Conservation (phyloP, 1,284 basidiomycete species). For the Ustilago hordei region DNA sequence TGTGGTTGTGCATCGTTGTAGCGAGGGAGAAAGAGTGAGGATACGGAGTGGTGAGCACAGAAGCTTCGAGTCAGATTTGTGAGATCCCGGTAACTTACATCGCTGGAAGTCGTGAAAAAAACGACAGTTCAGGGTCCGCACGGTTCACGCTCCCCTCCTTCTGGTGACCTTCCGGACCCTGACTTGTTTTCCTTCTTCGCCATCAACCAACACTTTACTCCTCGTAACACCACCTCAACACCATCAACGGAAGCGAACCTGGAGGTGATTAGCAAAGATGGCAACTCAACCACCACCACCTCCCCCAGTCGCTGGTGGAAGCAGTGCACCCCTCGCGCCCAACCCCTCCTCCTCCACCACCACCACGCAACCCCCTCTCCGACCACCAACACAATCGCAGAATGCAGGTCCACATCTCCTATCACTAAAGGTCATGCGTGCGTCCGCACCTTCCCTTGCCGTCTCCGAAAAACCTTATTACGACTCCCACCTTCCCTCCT, state of each 20-base stretch:
- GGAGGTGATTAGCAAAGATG: neutral
- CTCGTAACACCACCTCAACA: neutral
- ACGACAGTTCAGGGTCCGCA: constrained; percentile 7
- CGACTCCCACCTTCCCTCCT: constrained; percentile 7
- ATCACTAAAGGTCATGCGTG: constrained; percentile 62
- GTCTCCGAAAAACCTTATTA: constrained; percentile 44
- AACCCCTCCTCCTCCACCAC: constrained; percentile 2
- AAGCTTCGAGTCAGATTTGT: neutral
- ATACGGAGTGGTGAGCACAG: neutral
- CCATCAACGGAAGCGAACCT: neutral
- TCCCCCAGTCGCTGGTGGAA: neutral
- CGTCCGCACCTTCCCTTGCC: constrained; percentile 46
- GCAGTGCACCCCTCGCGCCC: neutral
- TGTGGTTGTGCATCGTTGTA: neutral
- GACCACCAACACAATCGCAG: constrained; percentile 2
- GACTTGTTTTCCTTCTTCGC: neutral
- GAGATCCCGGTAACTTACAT: neutral
- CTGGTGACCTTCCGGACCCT: neutral
- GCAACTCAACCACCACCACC: neutral
- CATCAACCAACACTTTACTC: neutral
- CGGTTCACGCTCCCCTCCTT: constrained; percentile 14
- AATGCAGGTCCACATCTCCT: constrained; percentile 46
- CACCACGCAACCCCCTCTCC: constrained; percentile 3
- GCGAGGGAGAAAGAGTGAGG: neutral
- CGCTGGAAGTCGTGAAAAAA: neutral